Conservation (phyloP, 257 asterid species). For the Przewalskia tangutica region DNA sequence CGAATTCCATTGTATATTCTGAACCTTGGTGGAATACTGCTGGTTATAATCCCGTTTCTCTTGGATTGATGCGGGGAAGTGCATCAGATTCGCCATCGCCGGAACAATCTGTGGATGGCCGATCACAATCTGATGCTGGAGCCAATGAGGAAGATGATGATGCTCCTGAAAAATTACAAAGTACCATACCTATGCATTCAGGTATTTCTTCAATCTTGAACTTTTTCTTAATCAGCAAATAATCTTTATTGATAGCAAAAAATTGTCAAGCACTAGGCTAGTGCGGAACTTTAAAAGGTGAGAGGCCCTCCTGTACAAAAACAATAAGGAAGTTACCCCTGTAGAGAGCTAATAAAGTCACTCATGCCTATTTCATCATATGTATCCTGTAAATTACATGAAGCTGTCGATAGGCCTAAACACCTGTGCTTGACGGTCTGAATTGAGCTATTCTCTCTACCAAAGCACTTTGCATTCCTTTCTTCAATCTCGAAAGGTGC, state of each 20-base stretch:
- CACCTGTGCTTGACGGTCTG: not conserved
- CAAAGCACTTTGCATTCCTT: not conserved
- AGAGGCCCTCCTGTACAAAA: not conserved
- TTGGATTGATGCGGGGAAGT: constrained; percentile 35
- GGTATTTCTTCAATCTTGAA: constrained; percentile 24
- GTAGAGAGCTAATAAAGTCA: not conserved
- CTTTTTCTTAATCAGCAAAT: not conserved
- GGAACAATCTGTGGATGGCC: constrained; percentile 60
- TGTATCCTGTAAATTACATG: not conserved
- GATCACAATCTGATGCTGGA: constrained; percentile 58
- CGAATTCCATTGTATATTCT: constrained; percentile 23
- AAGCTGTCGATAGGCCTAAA: not conserved
- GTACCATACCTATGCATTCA: constrained; percentile 24
- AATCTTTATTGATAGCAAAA: not conserved
- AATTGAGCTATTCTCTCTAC: not conserved
- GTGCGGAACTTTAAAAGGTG: not conserved
- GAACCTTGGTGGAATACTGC: constrained; percentile 48
- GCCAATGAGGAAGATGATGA: constrained; percentile 50
- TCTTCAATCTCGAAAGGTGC: not conserved
- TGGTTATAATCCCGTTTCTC: constrained; percentile 29
- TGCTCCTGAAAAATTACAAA: constrained; percentile 34
- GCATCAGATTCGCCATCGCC: constrained; percentile 57
- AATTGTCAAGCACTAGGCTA: not conserved
- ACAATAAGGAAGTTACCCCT: not conserved
- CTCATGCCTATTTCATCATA: not conserved